Evolutionary conservation across 1,284 basidiomycete species (phyloP), one percentile per base, ranked within the genome.

Genomic region (Paramarasmius palmivorus): DNA sequence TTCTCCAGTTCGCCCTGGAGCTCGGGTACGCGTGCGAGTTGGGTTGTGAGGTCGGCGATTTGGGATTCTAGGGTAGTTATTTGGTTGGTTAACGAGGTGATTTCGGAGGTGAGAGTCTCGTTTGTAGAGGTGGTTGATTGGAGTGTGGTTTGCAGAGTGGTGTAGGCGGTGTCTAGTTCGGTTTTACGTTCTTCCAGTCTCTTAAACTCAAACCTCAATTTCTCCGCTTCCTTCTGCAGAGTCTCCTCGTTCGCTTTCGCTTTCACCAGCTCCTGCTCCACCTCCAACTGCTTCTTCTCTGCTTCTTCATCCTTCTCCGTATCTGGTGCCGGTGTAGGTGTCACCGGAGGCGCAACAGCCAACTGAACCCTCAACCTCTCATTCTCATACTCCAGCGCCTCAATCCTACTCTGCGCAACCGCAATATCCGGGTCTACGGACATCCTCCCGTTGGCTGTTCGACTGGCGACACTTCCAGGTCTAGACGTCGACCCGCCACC

Each of bases 311-410:
- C 58, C 84, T 84, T 14, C 68, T 65, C 53, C 76, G 71, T 49
- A 2, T 6, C 41, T 23, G 41, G 15, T 3, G 41, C 41, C 20
- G 10, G 5, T 23, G 2, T 26, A 20, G 7, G 10, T 9, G 19
- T n/a, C 5, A 22, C 41, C 6, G n/a, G 5, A 26, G 12, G 25
- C 25, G 4, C 23, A 46, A 22, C 25, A 9, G 25, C 44, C 25
- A 46, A 46, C 12, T 46, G 25, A 29, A 60, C 59, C 50, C 65
- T 71, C 50, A 76, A 69, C 26, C 70, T 68, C 54, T 73, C 71
- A 54, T 78, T 84, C 61, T 89, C 88, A 42, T 80, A 78, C 61
- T 86, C 80, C 8, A 86, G 68, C 1, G 76, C 75, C 51, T 80
- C 76, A 34, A 88, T 62, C 19, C 77, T 77, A 14, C 78, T 74